phyloP scores from a whole-genome alignment of 805 yeast genomes.

The Ogataea populi-albae region DNA sequence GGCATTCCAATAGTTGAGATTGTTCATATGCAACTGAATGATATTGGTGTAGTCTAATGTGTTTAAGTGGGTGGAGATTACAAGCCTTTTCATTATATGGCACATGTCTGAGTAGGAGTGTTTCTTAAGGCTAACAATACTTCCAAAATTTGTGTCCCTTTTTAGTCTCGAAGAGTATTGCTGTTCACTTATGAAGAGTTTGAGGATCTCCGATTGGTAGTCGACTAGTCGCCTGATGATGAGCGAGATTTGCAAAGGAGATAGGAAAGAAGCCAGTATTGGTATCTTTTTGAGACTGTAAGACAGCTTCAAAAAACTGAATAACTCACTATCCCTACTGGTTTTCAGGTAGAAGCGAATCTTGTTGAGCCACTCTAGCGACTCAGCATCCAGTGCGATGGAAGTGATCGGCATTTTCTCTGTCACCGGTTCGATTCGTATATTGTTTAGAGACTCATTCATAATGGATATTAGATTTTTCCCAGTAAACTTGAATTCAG shows the following conservation, averaged over 20 bases:
- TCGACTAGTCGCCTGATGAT: constrained; percentile 16
- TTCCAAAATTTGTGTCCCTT: constrained; percentile 12
- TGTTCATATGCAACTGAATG: constrained; percentile 18
- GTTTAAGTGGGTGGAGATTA: constrained; percentile 4
- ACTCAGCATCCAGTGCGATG: not conserved
- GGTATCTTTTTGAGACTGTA: constrained; percentile 1
- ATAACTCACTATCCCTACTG: constrained; percentile 12
- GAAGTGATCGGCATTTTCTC: not conserved
- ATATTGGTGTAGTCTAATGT: constrained; percentile 27
- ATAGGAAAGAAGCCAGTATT: constrained; percentile 4
- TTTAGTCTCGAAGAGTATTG: constrained; percentile 21
- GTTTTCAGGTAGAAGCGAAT: constrained; percentile 13
- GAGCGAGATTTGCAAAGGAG: constrained; percentile 18
- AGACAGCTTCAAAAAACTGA: constrained; percentile 5
- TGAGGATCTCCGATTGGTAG: constrained; percentile 9
- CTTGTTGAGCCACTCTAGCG: constrained; percentile 6
- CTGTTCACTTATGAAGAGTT: constrained; percentile 17
- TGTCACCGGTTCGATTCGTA: not conserved
- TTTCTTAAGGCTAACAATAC: constrained; percentile 6
- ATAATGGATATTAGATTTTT: not conserved
- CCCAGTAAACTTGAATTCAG: constrained; percentile 1
- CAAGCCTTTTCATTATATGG: constrained; percentile 7
- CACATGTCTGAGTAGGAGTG: constrained; percentile 8
- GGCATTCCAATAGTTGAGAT: constrained; percentile 19
- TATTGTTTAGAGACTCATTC: not conserved